These are phyloP conservation scores for Sporormia fimetaria DNA, from an alignment of 495 filamentous ascomycete species.

Conservation along the genomic window DNA sequence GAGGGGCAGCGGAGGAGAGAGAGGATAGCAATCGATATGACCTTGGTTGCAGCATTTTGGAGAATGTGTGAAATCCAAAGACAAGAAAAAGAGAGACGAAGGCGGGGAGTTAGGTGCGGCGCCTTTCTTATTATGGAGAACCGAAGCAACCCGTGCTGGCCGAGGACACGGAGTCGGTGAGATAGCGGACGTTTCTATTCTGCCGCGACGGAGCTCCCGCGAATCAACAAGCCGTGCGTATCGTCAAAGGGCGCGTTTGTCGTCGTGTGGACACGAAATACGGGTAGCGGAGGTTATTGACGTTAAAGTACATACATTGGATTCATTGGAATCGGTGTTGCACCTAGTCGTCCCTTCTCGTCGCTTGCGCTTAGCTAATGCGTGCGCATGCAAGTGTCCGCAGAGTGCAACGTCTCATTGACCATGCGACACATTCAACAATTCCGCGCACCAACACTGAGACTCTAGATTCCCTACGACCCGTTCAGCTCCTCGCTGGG, in stretches of 20 bases:
- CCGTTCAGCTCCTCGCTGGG: too few species aligned
- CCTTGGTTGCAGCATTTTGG: slow-evolving; percentile 24
- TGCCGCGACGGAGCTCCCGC: too few species aligned
- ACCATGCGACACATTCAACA: too few species aligned
- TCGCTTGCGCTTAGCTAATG: too few species aligned
- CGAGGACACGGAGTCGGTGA: too few species aligned
- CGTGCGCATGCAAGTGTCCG: too few species aligned
- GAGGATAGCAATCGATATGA: slow-evolving; percentile 16
- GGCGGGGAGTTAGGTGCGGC: neutral
- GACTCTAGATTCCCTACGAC: too few species aligned
- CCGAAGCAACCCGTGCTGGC: slow-evolving; percentile 18
- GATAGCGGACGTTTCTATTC: too few species aligned
- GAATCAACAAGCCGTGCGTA: too few species aligned
- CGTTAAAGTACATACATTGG: neutral
- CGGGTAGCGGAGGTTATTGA: slow-evolving; percentile 11
- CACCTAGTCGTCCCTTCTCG: too few species aligned
- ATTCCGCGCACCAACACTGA: too few species aligned
- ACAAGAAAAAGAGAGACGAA: slow-evolving; percentile 1
- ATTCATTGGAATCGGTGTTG: neutral
- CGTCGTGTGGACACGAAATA: neutral
- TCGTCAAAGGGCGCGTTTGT: slow-evolving; percentile 8
- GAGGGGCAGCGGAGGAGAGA: slow-evolving; percentile 7
- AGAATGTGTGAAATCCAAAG: neutral
- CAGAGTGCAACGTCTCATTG: too few species aligned
- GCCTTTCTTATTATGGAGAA: neutral